Evolutionary conservation across 352 stramenopile genomes (phyloP).

Genomic region (Pythium dissimile): DNA sequence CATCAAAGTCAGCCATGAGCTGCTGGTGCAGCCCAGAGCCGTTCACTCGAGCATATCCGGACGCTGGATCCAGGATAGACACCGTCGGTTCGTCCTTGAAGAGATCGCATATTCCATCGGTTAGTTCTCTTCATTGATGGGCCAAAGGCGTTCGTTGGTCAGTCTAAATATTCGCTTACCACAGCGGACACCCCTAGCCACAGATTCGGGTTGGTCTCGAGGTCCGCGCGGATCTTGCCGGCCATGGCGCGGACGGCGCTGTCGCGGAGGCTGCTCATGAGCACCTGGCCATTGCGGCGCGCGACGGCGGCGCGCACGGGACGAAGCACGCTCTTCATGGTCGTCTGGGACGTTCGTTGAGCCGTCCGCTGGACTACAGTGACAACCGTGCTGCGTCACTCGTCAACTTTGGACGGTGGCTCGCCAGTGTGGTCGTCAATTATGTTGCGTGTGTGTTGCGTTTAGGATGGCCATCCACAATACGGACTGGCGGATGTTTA

Average conservation of each 20-base stretch:
- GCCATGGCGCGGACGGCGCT: conserved; percentile 56
- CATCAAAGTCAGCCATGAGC: conserved; percentile 40
- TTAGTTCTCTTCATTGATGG: background rate
- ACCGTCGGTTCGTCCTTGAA: conserved; percentile 83
- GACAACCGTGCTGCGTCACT: conserved; percentile 15
- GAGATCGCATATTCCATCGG: too few relatives aligned
- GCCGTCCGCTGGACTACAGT: too few relatives aligned
- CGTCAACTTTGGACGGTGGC: conserved; percentile 8
- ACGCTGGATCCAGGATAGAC: conserved; percentile 75
- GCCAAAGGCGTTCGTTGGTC: too few relatives aligned
- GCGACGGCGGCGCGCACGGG: conserved; percentile 15
- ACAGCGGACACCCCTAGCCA: conserved; percentile 78
- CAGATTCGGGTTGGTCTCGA: conserved; percentile 80
- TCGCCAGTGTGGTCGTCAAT: conserved; percentile 2
- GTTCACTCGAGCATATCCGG: conserved; percentile 48
- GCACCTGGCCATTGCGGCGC: conserved; percentile 18
- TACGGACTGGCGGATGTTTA: background rate
- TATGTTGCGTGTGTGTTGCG: conserved; percentile 15
- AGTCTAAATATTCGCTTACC: conserved; percentile 35
- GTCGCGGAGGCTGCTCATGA: conserved; percentile 57
- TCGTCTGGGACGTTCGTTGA: too few relatives aligned
- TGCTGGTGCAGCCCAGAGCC: conserved; percentile 29
- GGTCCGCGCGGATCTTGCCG: conserved; percentile 51
- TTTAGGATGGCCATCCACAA: background rate
- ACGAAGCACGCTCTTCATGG: conserved; percentile 35